A percentile compares a stretch with the other conserved stretches of the same genome.
These are phyloP conservation scores for Fusarium subtropicale DNA, from an alignment of 2,329 filamentous ascomycete species.

Conservation along the genomic window DNA sequence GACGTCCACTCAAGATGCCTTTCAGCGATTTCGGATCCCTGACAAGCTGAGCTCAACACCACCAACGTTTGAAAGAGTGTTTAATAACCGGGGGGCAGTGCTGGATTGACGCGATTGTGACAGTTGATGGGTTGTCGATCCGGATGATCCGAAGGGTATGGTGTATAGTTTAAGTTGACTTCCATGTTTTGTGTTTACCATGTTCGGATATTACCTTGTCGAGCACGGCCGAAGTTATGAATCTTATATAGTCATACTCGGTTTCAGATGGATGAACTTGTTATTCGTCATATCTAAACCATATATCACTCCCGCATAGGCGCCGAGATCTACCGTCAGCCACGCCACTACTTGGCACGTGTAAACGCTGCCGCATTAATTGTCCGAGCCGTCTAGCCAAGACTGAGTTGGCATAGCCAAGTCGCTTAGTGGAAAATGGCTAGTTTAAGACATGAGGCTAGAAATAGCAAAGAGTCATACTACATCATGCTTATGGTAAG, in stretches of 20 bases:
- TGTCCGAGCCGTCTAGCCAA: neutral
- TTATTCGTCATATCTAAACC: neutral
- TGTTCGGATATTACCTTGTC: neutral
- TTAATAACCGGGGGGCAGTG: rapidly evolving
- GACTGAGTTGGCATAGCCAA: neutral
- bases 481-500: neutral
- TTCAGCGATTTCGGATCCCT: neutral
- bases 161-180: neutral
- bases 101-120: neutral
- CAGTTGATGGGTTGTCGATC: neutral
- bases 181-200: neutral
- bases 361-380: too few relatives aligned
- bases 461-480: neutral
- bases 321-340: neutral
- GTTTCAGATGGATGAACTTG: neutral
- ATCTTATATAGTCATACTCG: neutral
- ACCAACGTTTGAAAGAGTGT: neutral
- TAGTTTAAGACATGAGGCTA: neutral
- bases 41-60: neutral
- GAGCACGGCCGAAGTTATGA: neutral
- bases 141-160: too few relatives aligned
- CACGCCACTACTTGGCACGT: neutral
- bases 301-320: neutral
- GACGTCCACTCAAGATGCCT: neutral
- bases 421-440: too few relatives aligned